A percentile compares a stretch with the other conserved stretches of the same genome.
Conservation (phyloP, 768 basidiomycete species). For the Rhizopogon rudus region DNA sequence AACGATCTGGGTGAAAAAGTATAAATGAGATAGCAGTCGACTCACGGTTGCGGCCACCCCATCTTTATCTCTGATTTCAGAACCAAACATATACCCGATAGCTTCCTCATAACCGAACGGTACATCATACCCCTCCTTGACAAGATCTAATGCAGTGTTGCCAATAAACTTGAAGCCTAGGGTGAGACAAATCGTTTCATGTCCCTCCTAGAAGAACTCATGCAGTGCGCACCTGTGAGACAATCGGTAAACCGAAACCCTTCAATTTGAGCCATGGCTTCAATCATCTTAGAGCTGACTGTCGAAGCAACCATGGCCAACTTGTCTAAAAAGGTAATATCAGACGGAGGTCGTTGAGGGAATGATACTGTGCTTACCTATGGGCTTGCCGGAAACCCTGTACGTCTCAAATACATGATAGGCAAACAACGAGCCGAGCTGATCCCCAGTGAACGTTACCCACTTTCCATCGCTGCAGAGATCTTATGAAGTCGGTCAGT, state of each 20-base stretch:
- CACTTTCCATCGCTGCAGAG: conserved; percentile 44
- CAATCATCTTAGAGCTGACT: conserved; percentile 88
- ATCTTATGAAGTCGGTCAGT: conserved; percentile 4
- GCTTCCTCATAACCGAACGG: conserved; percentile 90
- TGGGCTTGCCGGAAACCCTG: conserved; percentile 38
- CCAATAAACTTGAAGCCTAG: conserved; percentile 89
- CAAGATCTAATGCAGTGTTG: conserved; percentile 69
- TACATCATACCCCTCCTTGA: conserved; percentile 60
- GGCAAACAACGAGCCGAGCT: conserved; percentile 63
- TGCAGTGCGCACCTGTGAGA: conserved; percentile 56
- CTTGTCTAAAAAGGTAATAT: conserved; percentile 40
- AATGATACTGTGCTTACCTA: conserved; percentile 30
- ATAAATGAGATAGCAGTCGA: neutral
- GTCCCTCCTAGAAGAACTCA: neutral
- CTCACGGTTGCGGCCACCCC: conserved; percentile 76
- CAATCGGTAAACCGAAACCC: conserved; percentile 86
- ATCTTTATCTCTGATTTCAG: conserved; percentile 80
- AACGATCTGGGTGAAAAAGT: neutral
- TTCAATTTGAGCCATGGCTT: conserved; percentile 66
- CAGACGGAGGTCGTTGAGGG: conserved; percentile 41
- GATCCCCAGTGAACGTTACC: conserved; percentile 79
- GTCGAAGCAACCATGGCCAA: conserved; percentile 86
- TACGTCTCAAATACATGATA: conserved; percentile 39
- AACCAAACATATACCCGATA: conserved; percentile 87
- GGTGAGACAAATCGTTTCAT: neutral